Base-by-base conservation (phyloP, 495 filamentous ascomycete genomes). In the Penicillium pulvis region DNA sequence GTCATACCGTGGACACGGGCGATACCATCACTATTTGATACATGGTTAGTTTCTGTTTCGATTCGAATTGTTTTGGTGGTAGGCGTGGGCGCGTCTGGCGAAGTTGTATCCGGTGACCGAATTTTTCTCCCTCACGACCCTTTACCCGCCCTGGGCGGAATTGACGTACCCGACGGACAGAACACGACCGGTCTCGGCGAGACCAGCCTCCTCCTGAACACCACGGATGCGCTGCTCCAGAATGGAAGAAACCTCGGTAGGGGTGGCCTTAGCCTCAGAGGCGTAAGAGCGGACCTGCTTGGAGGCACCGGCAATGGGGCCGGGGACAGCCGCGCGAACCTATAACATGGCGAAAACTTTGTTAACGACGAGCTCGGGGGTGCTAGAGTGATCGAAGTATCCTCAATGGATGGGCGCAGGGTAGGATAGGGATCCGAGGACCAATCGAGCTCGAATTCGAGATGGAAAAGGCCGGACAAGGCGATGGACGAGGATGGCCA, bases 1-100 rank as follows among this genome's bases (percentile, higher is more conserved):
- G 84, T 90, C 91, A 98, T 95, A 75, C 94, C 94, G 78, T 98
- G 92, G 65, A 98, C 94, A 90, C 95, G 93, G 75, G 94, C 94
- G 73, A 98, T 98, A 97, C 94, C 94, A 81, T 98, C 94, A 92
- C 94, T 98, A 59, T 73, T 69, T 45, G 58, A 58, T 54, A 53
- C 20, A 61, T 59, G 36, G 60, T 68, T 33, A 70, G 67, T 66
- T 63, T 64, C 44, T 58, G 4, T 19, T 39, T 66, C 56, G 50
- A 43, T 36, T 16, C 0, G 20, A 23, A 33, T 52, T 63, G 49
- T 59, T 47, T 52, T 60, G 53, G 48, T 60, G 53, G 33, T 55
- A 17, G 46, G 23, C 43, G 56, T 47, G 61, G 60, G 62, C 62
- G 65, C 31, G 53, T 71, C 72, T 57, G 69, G 70, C 57, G 64